Evolutionary conservation across 2,329 filamentous ascomycete species (phyloP).

Genomic region (Neoscytalidium dimidiatum): DNA sequence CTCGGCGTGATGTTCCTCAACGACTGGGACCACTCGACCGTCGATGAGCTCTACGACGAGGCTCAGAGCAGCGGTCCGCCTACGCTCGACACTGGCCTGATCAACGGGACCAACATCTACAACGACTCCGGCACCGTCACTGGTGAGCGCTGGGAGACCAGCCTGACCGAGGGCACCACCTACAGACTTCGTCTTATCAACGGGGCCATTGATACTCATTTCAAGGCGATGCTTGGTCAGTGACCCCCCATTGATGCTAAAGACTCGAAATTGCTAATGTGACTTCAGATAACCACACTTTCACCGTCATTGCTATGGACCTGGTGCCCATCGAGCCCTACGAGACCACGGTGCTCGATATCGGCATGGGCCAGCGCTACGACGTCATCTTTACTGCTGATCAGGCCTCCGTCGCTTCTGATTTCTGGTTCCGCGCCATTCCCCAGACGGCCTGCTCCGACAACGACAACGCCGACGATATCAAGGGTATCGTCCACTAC

Average conservation of each 20-base stretch:
- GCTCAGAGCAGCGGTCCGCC: constrained; percentile 22
- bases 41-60: constrained; percentile 12
- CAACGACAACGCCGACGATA: constrained; percentile 18
- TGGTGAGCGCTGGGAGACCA: constrained; percentile 31
- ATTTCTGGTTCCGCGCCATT: constrained; percentile 21
- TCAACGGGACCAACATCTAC: constrained; percentile 47
- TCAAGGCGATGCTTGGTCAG: too few relatives aligned
- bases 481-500: constrained; percentile 19
- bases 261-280: too few relatives aligned
- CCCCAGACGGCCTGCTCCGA: constrained; percentile 16
- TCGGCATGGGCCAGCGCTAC: constrained; percentile 41
- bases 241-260: too few relatives aligned
- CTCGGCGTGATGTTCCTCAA: constrained; percentile 43
- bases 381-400: constrained; percentile 42
- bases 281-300: constrained; percentile 44
- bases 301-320: constrained; percentile 47
- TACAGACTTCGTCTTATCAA: constrained; percentile 64
- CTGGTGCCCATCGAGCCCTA: constrained; percentile 44
- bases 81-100: constrained; percentile 47
- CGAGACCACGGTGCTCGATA: constrained; percentile 34
- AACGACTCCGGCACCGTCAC: constrained; percentile 20
- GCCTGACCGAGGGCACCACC: constrained; percentile 48
- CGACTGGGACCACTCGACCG: constrained; percentile 36
- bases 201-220: constrained; percentile 37
- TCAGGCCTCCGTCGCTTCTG: constrained; percentile 25